phyloP scores from a whole-genome alignment of 2,329 filamentous ascomycete genomes.

The Talaromyces sp. region DNA sequence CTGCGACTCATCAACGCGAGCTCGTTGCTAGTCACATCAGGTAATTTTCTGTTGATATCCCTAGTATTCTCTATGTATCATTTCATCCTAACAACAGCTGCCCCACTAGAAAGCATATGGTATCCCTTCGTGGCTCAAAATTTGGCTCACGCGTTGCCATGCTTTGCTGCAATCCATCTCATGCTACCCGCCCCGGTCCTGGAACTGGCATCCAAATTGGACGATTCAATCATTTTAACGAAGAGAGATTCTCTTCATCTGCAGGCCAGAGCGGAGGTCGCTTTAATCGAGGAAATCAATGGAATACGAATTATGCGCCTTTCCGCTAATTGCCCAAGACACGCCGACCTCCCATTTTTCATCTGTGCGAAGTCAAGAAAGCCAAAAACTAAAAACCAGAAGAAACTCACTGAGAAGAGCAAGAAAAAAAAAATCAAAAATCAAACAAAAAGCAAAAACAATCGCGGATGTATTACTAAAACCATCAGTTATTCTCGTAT shows the following conservation, averaged over 20 bases:
- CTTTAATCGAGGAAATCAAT: conserved; percentile 41
- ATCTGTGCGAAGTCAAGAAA: background rate
- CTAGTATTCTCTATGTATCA: background rate
- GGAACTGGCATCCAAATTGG: conserved; percentile 70
- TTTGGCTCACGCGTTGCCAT: conserved; percentile 98
- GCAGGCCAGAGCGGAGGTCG: conserved; percentile 44
- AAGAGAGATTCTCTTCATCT: conserved; percentile 39
- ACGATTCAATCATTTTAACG: conserved; percentile 57
- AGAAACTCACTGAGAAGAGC: background rate
- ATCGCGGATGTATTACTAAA: background rate
- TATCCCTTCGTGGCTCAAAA: conserved; percentile 95
- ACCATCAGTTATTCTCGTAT: background rate
- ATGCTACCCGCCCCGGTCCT: conserved; percentile 84
- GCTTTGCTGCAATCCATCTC: conserved; percentile 95
- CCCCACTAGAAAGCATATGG: conserved; percentile 81
- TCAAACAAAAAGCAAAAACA: background rate
- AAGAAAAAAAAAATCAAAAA: background rate
- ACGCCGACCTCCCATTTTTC: background rate
- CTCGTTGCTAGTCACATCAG: conserved; percentile 91
- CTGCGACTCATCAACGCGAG: conserved; percentile 84
- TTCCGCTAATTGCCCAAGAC: conserved; percentile 32
- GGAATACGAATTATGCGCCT: conserved; percentile 40
- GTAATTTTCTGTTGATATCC: conserved; percentile 31
- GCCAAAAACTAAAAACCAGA: background rate
- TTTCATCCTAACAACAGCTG: background rate